Evolutionary conservation across 345 rosid genomes (phyloP), one percentile per base, ranked within the genome.

Genomic region (Eucalyptus lansdowneana): DNA sequence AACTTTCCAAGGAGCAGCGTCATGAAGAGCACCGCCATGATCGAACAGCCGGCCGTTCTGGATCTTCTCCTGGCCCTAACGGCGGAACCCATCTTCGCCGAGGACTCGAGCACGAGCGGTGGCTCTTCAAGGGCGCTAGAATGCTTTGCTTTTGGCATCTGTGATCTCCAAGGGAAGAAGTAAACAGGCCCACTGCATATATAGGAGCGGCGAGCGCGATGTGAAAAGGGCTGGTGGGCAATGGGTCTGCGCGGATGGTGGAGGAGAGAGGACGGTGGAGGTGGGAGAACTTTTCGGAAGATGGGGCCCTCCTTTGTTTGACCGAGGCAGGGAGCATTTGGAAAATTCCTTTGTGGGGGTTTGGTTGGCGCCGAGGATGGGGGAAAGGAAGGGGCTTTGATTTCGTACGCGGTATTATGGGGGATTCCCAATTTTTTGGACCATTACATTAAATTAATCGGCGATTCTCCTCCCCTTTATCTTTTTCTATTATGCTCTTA

Each of bases 241-340:
- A 24, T 9, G 62, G 62, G 13, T 56, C 62, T 56, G 27, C 29
- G 62, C 17, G 89, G 89, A 90, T 34, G 89, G 51, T 88, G n/a
- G 88, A 88, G 50, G 87, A 44, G 72, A 89, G 91, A 91, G 94
- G 93, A 91, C 94, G 96, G 94, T 92, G 94, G 87, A 53, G 58
- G 0, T 53, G 58, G 2, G 58, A 91, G 90, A 67, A 91, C 93
- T 90, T 94, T 93, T 87, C 22, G 27, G 72, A n/a, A 80, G 51
- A 1, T 10, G 90, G 87, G 90, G 67, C 80, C 80, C 47, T 24
- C 56, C 16, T 12, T 6, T 1, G 10, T 44, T 44, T 76, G 83
- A 76, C 83, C 8, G 83, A 44, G 47, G 83, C 5, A 1, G 83
- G 27, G 1, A 40, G 83, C 15, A 76, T 76, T 76, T 76, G 3